Evolutionary conservation across 2,329 filamentous ascomycete genomes (phyloP).

Genomic region (Waltergamsia citrina): DNA sequence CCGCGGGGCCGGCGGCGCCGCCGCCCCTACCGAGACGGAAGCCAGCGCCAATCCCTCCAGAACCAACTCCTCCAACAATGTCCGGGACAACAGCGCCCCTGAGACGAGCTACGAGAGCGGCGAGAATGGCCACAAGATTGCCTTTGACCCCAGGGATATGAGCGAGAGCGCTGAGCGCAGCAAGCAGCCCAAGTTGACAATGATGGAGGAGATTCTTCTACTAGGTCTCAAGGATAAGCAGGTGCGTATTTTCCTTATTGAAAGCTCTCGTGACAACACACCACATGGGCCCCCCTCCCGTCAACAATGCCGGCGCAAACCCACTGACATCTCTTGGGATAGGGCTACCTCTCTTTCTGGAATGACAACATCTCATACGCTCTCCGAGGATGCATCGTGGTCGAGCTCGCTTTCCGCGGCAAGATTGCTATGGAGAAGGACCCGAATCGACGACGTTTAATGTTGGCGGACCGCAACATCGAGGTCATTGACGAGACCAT

Average conservation of each 20-base stretch:
- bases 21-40: slow-evolving; percentile 52
- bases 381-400: slow-evolving; percentile 92
- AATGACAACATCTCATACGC: slow-evolving; percentile 99
- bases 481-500: slow-evolving; percentile 95
- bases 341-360: slow-evolving; percentile 99
- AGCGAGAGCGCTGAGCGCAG: slow-evolving; percentile 91
- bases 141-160: slow-evolving; percentile 93
- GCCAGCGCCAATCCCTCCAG: slow-evolving; percentile 45
- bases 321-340: slow-evolving; percentile 4
- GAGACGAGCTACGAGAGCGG: slow-evolving; percentile 83
- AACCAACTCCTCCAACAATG: slow-evolving; percentile 45
- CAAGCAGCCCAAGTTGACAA: slow-evolving; percentile 95
- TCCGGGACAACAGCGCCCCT: slow-evolving; percentile 42
- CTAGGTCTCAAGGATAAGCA: slow-evolving; percentile 98
- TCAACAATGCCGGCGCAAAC: not conserved
- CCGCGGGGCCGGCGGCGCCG: slow-evolving; percentile 61
- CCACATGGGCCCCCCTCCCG: not conserved
- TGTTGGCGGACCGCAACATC: slow-evolving; percentile 84
- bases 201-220: slow-evolving; percentile 97
- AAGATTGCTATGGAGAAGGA: slow-evolving; percentile 99
- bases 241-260: slow-evolving; percentile 57
- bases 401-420: slow-evolving; percentile 91
- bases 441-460: slow-evolving; percentile 81
- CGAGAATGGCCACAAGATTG: slow-evolving; percentile 98
- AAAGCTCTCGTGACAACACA: no score